Conservation (phyloP, 164 flowering plant genomes). For the Stephania japonica region DNA sequence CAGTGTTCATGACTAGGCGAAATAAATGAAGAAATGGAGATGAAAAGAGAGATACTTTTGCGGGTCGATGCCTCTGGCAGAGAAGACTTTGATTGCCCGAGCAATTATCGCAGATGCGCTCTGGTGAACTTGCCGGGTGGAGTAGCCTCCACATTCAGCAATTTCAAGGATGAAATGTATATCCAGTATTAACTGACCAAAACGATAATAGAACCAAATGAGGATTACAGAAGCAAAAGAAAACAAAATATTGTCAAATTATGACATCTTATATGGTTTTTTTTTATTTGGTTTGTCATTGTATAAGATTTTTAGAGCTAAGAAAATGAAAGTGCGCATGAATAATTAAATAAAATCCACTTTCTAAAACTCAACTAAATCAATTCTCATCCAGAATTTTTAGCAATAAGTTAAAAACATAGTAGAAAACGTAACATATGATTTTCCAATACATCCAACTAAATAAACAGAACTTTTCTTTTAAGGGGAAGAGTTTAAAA, state of each 20-base stretch:
- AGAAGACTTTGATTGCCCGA: constrained; percentile 75
- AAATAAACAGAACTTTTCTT: no score
- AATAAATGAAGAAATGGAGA: not conserved
- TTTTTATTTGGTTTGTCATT: not conserved
- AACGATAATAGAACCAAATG: not conserved
- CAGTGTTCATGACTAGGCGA: not conserved
- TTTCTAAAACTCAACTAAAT: not conserved
- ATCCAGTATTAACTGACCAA: constrained; percentile 79
- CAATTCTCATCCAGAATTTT: not conserved
- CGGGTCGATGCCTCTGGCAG: constrained; percentile 78
- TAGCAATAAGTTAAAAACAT: not conserved
- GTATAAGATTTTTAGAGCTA: not conserved
- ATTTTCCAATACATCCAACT: not conserved
- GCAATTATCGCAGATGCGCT: constrained; percentile 76
- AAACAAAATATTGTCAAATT: not conserved
- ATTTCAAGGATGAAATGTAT: constrained; percentile 96
- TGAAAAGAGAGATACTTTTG: constrained; percentile 49
- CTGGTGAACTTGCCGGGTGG: constrained; percentile 75
- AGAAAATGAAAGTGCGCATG: not conserved
- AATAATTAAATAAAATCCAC: not conserved
- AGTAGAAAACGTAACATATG: not conserved
- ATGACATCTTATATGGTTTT: not conserved
- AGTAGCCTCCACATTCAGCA: constrained; percentile 83
- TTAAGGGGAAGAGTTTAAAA: no score
- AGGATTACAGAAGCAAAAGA: not conserved